Percentiles rank a stretch among this genome's conserved stretches.
These are phyloP conservation scores for Jasminum sambac DNA, from an alignment of 257 asterid genomes.

Conservation along the genomic window DNA sequence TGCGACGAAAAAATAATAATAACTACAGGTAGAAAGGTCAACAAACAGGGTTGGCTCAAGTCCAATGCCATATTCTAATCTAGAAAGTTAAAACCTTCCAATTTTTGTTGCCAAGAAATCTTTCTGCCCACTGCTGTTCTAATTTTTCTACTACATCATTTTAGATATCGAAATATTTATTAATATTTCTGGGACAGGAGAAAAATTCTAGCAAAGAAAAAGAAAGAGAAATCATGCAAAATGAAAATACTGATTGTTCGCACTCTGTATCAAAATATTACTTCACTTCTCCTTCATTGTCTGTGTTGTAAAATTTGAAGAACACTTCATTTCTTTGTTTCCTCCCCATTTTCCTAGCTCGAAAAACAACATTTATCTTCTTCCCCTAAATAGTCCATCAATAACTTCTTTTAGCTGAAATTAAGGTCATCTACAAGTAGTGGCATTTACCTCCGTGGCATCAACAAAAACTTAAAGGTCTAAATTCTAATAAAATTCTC, in stretches of 20 bases:
- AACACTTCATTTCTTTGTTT: background rate
- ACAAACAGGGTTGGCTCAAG: background rate
- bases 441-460: background rate
- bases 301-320: background rate
- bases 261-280: background rate
- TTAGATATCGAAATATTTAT: background rate
- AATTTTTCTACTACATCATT: background rate
- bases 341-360: background rate
- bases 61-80: background rate
- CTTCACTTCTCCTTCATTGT: background rate
- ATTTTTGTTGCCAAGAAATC: background rate
- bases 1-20: background rate
- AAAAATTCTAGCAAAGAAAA: background rate
- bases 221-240: background rate
- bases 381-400: background rate
- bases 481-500: background rate
- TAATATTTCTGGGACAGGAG: background rate
- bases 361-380: background rate
- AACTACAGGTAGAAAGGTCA: background rate
- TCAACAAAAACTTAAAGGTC: background rate
- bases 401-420: background rate
- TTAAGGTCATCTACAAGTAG: background rate
- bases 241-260: background rate
- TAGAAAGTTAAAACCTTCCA: background rate
- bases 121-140: background rate